Evolutionary conservation across 1,139 yeast species (phyloP).

Genomic region (Hansenula anomala): DNA sequence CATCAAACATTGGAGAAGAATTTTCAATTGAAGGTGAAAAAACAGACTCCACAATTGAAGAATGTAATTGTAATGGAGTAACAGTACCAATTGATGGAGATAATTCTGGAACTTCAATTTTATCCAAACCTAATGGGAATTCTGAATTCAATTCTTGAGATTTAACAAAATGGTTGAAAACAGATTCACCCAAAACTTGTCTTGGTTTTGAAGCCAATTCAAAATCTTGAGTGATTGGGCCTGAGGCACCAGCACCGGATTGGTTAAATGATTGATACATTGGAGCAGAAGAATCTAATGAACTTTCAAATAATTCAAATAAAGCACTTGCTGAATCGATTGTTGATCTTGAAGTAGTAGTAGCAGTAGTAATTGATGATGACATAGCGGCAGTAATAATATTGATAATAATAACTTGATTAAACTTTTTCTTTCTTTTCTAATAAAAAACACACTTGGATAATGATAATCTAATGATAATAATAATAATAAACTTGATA

Average conservation of each 20-base stretch:
- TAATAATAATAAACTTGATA: not conserved
- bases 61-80: conserved; percentile 49
- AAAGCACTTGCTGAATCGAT: conserved; percentile 14
- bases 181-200: conserved; percentile 37
- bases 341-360: not conserved
- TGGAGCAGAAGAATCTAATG: conserved; percentile 10
- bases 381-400: too few species aligned
- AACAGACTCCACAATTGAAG: conserved; percentile 58
- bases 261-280: conserved; percentile 4
- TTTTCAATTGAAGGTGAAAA: conserved; percentile 44
- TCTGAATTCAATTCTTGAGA: conserved; percentile 16
- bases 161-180: conserved; percentile 33
- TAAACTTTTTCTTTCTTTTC: not conserved
- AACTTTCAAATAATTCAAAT: conserved; percentile 20
- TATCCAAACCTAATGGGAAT: conserved; percentile 16
- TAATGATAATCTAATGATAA: not conserved
- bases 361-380: too few species aligned
- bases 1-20: conserved; percentile 64
- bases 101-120: conserved; percentile 18
- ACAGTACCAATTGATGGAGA: conserved; percentile 25
- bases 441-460: not conserved
- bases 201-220: conserved; percentile 18
- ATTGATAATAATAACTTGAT: conserved; percentile 4
- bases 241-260: too few species aligned
- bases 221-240: not conserved